Percentiles rank a stretch among this genome's conserved stretches.
These are phyloP conservation scores for Pichia kluyveri DNA, from an alignment of 805 yeast species.

Conservation along the genomic window DNA sequence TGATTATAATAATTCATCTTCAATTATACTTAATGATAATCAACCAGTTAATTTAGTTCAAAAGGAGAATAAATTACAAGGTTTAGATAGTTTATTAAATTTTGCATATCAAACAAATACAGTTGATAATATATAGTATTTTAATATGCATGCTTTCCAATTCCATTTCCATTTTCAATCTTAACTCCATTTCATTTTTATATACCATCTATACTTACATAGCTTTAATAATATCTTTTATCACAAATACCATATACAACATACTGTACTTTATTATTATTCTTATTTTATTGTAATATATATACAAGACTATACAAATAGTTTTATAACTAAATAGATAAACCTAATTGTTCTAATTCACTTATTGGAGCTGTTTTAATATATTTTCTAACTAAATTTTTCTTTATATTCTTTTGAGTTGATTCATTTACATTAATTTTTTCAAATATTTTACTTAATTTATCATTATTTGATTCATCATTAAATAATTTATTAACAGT, in stretches of 20 bases:
- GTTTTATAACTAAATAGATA: conserved; percentile 8
- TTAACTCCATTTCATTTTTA: too few relatives aligned
- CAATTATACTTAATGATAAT: conserved; percentile 6
- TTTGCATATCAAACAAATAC: conserved; percentile 25
- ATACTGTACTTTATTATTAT: too few relatives aligned
- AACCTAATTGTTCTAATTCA: conserved; percentile 21
- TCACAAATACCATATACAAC: too few relatives aligned
- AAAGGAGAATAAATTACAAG: conserved; percentile 15
- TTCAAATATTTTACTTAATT: conserved; percentile 28
- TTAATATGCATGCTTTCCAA: not conserved
- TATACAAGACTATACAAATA: too few relatives aligned
- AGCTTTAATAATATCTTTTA: too few relatives aligned
- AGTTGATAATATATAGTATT: conserved; percentile 21
- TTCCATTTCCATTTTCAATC: too few relatives aligned
- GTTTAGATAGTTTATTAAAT: conserved; percentile 22
- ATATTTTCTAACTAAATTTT: conserved; percentile 66
- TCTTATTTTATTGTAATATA: too few relatives aligned
- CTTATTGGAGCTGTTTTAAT: conserved; percentile 19
- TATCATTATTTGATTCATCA: conserved; percentile 24
- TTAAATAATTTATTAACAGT: conserved; percentile 15
- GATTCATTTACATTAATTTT: conserved; percentile 31
- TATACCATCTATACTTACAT: too few relatives aligned
- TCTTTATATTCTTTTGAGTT: conserved; percentile 45
- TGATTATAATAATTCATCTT: conserved; percentile 17
- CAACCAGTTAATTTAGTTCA: too few relatives aligned